Conservation (phyloP, 2,329 filamentous ascomycete species). For the Hymenoscyphus albidus region DNA sequence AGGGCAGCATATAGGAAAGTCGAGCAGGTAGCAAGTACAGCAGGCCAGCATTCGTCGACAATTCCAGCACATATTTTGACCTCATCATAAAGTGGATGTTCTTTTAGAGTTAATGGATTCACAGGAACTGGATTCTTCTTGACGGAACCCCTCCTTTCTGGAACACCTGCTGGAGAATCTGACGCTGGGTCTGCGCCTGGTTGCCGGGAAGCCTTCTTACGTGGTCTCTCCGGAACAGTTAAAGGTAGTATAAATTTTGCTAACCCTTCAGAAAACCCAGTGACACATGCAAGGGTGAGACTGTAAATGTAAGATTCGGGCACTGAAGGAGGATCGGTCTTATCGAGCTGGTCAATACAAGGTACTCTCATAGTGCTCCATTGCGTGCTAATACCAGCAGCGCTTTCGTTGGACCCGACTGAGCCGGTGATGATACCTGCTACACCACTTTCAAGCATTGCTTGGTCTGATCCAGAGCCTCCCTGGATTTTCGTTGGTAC, state of each 20-base stretch:
- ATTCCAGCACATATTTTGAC: constrained; percentile 76
- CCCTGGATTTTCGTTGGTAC: constrained; percentile 61
- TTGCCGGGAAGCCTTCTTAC: constrained; percentile 41
- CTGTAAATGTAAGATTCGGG: constrained; percentile 95
- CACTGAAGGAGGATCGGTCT: constrained; percentile 73
- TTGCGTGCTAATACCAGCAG: constrained; percentile 76
- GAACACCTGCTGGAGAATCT: constrained; percentile 28
- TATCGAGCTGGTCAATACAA: constrained; percentile 93
- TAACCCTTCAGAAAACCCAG: constrained; percentile 83
- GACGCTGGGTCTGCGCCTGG: constrained; percentile 24
- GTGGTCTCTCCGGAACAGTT: constrained; percentile 71
- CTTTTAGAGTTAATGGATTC: constrained; percentile 74
- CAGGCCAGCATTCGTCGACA: constrained; percentile 92
- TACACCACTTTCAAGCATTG: constrained; percentile 84
- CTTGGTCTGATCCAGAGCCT: constrained; percentile 67
- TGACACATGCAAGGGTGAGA: constrained; percentile 82
- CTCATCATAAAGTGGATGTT: constrained; percentile 66
- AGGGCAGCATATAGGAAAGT: constrained; percentile 90
- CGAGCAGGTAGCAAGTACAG: constrained; percentile 88
- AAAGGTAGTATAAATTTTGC: constrained; percentile 91
- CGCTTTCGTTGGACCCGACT: constrained; percentile 61
- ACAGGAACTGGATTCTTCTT: constrained; percentile 74
- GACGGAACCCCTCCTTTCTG: constrained; percentile 63
- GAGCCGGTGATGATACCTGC: constrained; percentile 80
- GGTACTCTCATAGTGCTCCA: constrained; percentile 87